Conservation (phyloP, 345 rosid species). For the Orychophragmus violaceus region DNA sequence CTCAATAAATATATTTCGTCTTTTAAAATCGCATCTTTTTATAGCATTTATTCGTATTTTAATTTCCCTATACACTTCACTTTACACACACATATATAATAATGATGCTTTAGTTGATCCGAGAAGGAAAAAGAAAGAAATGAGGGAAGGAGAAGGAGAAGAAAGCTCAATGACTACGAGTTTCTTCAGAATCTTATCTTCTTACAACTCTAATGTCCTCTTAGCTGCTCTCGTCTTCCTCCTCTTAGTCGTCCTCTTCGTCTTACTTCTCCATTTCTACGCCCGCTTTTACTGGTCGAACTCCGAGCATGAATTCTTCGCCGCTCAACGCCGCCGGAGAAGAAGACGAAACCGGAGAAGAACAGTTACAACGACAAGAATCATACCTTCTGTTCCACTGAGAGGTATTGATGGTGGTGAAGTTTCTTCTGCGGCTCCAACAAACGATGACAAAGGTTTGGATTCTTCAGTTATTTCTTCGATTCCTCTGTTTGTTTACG, state of each 20-base stretch:
- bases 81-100: conserved; percentile 5
- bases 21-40: not conserved
- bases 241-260: conserved; percentile 68
- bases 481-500: conserved; percentile 61
- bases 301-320: conserved; percentile 32
- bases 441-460: conserved; percentile 40
- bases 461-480: conserved; percentile 54
- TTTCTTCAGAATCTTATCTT: conserved; percentile 40
- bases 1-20: not conserved
- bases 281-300: conserved; percentile 62
- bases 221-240: conserved; percentile 69
- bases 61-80: conserved; percentile 1
- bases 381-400: conserved; percentile 21
- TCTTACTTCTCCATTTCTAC: conserved; percentile 74
- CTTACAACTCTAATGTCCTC: conserved; percentile 60
- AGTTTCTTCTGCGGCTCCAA: not conserved
- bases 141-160: not conserved
- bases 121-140: not conserved
- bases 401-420: conserved; percentile 17
- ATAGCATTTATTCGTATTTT: not conserved
- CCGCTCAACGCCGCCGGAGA: conserved; percentile 22
- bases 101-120: no score
- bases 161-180: not conserved
- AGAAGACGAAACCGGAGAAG: conserved; percentile 23
- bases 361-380: conserved; percentile 33